Evolutionary conservation across 2,329 filamentous ascomycete genomes (phyloP), one percentile per base, ranked within the genome.

Genomic region (Penicillium hordei): DNA sequence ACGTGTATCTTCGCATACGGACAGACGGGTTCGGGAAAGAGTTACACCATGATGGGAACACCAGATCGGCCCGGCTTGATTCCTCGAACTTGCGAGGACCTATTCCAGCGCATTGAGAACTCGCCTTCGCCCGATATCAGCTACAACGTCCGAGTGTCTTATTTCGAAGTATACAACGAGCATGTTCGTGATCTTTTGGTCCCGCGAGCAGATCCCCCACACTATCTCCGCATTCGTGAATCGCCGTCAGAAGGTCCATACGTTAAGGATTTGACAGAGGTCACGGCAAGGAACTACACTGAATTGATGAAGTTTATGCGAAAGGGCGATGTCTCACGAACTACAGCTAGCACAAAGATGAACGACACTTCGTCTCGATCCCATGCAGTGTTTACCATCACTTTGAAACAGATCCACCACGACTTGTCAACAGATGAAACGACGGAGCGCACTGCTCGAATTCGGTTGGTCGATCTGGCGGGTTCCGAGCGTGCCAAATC

Each of bases 111-210:
- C 55, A 97, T 99, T 72, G 89, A 93, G 64, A 85, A 86, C 43
- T 87, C 90, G 65, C 89, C 95, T 69, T 89, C 89, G 45, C 89
- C 92, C 53, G 95, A 94, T 75, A 91, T 96, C 73, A 96, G 91
- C 66, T 99, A 97, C 82, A 94, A 93, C 68, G 94, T 99, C 63
- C 89, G 94, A 62, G 94, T 97, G 29, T 97, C 93, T 4, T 99
- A 99, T 79, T 97, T 99, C 70, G 94, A 99, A 74, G 94, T 99
- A 60, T 99, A 99, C 83, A 99, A 99, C 76, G 94, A 99, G 78
- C 94, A 97, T 76, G 94, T 99, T 49, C 90, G 94, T 58, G 94
- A 99, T 72, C 81, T 99, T 36, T 85, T 99, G 45, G 89, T 92
- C 0, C 90, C 93, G 12, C 83, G 89, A 29, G 89, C 87, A 55